A percentile compares a stretch with the other conserved stretches of the same genome.
Evolutionary conservation across 2,329 filamentous ascomycete species (phyloP).

Genomic region (Fusarium palustre): DNA sequence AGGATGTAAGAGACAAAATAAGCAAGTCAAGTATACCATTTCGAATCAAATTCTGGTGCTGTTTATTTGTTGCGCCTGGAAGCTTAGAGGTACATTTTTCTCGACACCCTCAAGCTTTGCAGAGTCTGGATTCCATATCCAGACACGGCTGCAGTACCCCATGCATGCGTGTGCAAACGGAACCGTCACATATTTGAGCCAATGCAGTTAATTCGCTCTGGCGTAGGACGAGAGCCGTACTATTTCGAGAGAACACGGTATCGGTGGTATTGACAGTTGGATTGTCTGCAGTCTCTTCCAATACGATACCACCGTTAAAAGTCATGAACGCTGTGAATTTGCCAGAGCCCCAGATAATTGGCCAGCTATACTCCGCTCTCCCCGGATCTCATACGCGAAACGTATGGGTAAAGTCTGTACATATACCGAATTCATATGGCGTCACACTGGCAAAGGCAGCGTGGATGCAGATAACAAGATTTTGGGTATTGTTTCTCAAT

Average conservation of each 20-base stretch:
- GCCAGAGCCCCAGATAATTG: background rate
- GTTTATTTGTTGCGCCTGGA: background rate
- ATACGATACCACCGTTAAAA: background rate
- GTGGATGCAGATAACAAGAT: background rate
- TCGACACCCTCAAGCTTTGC: background rate
- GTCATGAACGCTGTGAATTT: background rate
- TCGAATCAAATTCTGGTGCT: background rate
- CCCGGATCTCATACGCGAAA: background rate
- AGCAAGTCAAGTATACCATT: background rate
- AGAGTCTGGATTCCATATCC: background rate
- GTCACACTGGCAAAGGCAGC: background rate
- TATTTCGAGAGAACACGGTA: background rate
- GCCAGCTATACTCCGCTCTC: background rate
- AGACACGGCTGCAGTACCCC: slow-evolving; percentile 28
- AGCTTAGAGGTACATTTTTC: background rate
- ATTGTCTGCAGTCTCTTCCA: background rate
- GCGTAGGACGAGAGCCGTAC: slow-evolving; percentile 19
- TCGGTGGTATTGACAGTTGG: background rate
- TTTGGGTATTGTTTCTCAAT: slow-evolving; percentile 19
- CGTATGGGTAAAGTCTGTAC: background rate
- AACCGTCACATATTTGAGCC: slow-evolving; percentile 25
- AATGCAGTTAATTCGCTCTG: slow-evolving; percentile 5
- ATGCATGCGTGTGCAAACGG: slow-evolving; percentile 26
- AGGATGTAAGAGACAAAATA: background rate
- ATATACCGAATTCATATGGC: no score